Base-by-base conservation (phyloP, 305 asterid genomes). In the Rubia balearica region DNA sequence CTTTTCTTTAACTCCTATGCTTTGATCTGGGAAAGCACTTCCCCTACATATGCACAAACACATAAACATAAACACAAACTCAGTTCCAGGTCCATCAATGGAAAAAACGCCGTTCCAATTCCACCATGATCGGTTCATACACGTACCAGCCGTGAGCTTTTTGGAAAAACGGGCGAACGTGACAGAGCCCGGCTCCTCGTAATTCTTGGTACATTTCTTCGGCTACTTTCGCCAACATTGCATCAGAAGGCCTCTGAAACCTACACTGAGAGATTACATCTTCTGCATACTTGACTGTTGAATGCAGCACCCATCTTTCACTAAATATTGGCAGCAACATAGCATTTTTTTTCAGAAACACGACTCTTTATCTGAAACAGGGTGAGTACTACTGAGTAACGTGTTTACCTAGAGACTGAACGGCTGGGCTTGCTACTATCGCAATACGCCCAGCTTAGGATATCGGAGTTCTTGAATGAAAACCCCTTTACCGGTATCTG, bases 361-460 rank as follows among this genome's bases (percentile, higher is more conserved):
- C 21, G 3, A 16, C 57, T 16, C 22, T 17, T 51, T 6, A 7
- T 17, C 17, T 51, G 57, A 7, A 16, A 16, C 3, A 1, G 3
- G 16, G 57, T 5, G 10, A 51, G 8, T 51, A 13, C 3, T 51
- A 13, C 3, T 12, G 17, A 46, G n/a, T 48, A 13, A 14, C 6
- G 55, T 17, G 22, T 17, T 17, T 17, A 92, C 96, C 90, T 80
- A 57, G 81, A 48, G 59, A 79, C 71, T 33, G 91, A 78, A 68
- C 91, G 98, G n/a, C 95, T 89, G 0, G 97, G 96, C 78, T 92
- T 92, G 85, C 91, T 87, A 85, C 91, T 92, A 69, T 92, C 97
- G 70, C 96, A 92, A 68, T 72, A 76, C 59, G 95, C 97, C 86
- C 90, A 75, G 81, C 89, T 86, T 49, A 92, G 77, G 74, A 85